Conservation (phyloP, 208 protist genomes). For the Crithidia brevicula region DNA sequence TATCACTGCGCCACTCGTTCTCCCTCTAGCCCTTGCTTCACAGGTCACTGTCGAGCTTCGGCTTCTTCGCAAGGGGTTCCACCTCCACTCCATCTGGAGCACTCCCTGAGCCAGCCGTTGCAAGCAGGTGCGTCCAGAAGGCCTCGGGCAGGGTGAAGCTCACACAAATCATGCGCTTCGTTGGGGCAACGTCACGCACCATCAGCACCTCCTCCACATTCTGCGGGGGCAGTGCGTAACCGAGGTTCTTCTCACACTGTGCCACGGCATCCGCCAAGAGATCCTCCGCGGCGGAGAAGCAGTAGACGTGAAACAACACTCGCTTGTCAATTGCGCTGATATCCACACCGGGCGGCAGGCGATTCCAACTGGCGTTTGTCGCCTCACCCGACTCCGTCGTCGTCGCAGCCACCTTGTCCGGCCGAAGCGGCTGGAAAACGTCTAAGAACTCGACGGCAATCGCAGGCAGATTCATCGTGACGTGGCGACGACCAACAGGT, state of each 20-base stretch:
- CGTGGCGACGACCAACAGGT: constrained; percentile 69
- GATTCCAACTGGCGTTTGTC: constrained; percentile 33
- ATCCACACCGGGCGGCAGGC: constrained; percentile 10
- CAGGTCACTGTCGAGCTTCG: background rate
- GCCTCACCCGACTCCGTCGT: background rate
- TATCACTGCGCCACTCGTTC: too few species aligned
- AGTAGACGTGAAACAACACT: constrained; percentile 87
- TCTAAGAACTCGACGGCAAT: constrained; percentile 96
- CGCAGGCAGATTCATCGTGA: constrained; percentile 98
- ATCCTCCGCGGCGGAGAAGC: constrained; percentile 80
- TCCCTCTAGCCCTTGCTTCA: too few species aligned
- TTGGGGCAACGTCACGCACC: constrained; percentile 95
- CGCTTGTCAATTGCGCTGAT: constrained; percentile 26
- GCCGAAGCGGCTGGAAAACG: constrained; percentile 60
- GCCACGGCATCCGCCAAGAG: constrained; percentile 63
- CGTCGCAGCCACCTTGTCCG: background rate
- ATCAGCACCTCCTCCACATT: constrained; percentile 73
- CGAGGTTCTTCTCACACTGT: constrained; percentile 73
- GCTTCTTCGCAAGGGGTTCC: constrained; percentile 5
- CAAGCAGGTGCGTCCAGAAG: constrained; percentile 51
- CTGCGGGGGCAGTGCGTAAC: constrained; percentile 45
- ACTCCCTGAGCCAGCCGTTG: background rate
- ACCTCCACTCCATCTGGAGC: background rate
- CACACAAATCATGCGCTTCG: constrained; percentile 96
- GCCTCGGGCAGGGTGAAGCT: constrained; percentile 89